A percentile compares a stretch with the other conserved stretches of the same genome.
phyloP scores from a whole-genome alignment of 495 filamentous ascomycete species.

The Halenospora varia region DNA sequence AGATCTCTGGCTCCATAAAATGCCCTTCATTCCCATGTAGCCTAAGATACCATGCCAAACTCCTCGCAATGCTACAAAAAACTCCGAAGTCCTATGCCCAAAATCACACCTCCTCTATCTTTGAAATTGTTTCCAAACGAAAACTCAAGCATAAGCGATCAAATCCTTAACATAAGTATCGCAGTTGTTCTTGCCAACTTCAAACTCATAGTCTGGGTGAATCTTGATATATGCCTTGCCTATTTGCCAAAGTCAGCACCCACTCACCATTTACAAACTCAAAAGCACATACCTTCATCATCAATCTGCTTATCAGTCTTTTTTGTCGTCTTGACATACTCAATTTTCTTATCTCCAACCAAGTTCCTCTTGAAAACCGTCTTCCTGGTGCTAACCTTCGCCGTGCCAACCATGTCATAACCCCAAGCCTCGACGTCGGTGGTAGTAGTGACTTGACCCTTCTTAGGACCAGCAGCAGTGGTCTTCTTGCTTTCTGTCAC shows the following conservation, averaged over 20 bases:
- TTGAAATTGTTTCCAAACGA: background rate
- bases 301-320: background rate
- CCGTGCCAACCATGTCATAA: background rate
- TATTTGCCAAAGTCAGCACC: too few species aligned
- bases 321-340: background rate
- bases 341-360: background rate
- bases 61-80: too few species aligned
- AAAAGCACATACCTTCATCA: background rate
- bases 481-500: background rate
- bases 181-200: background rate
- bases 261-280: too few species aligned
- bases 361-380: background rate
- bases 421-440: background rate
- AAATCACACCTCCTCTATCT: too few species aligned
- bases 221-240: background rate
- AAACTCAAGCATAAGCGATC: background rate
- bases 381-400: background rate
- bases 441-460: background rate
- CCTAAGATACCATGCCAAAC: too few species aligned
- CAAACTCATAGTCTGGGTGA: background rate
- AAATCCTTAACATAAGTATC: background rate
- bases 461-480: background rate
- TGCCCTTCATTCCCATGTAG: too few species aligned
- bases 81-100: too few species aligned
- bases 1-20: too few species aligned